Conservation (phyloP, 495 filamentous ascomycete species). For the Penicillium bialowiezense region DNA sequence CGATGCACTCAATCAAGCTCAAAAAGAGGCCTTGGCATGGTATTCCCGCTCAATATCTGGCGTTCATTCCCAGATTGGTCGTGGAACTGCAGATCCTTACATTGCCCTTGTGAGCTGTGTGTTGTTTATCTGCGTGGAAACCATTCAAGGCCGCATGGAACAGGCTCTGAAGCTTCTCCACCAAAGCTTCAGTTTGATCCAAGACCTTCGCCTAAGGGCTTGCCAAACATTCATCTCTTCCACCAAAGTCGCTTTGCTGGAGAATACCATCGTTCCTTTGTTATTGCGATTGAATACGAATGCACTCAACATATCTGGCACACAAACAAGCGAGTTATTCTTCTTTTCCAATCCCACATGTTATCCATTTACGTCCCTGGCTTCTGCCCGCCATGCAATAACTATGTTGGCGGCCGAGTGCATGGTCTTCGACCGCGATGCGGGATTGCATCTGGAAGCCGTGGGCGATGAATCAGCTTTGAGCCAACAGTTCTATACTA, state of each 20-base stretch:
- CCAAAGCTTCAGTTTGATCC: slow-evolving; percentile 23
- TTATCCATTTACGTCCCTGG: slow-evolving; percentile 11
- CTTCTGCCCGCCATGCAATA: slow-evolving; percentile 15
- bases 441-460: not conserved
- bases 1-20: slow-evolving; percentile 6
- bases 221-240: slow-evolving; percentile 2
- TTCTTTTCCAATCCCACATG: not conserved
- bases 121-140: slow-evolving; percentile 53
- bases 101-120: slow-evolving; percentile 51
- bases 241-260: slow-evolving; percentile 16
- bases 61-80: slow-evolving; percentile 33
- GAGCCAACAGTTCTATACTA: slow-evolving; percentile 1
- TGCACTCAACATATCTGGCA: slow-evolving; percentile 20
- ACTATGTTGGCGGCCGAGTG: slow-evolving; percentile 13
- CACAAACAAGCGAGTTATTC: slow-evolving; percentile 15
- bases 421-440: slow-evolving; percentile 21
- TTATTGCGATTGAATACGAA: slow-evolving; percentile 21
- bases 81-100: slow-evolving; percentile 19
- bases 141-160: slow-evolving; percentile 43
- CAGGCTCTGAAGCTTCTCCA: slow-evolving; percentile 23
- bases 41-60: slow-evolving; percentile 34
- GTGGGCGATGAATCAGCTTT: not conserved
- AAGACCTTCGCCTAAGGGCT: slow-evolving; percentile 16
- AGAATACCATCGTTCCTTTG: slow-evolving; percentile 21
- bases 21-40: slow-evolving; percentile 28